Evolutionary conservation across 2,329 filamentous ascomycete genomes (phyloP).

Genomic region (Rhexocercosporidium sp.): DNA sequence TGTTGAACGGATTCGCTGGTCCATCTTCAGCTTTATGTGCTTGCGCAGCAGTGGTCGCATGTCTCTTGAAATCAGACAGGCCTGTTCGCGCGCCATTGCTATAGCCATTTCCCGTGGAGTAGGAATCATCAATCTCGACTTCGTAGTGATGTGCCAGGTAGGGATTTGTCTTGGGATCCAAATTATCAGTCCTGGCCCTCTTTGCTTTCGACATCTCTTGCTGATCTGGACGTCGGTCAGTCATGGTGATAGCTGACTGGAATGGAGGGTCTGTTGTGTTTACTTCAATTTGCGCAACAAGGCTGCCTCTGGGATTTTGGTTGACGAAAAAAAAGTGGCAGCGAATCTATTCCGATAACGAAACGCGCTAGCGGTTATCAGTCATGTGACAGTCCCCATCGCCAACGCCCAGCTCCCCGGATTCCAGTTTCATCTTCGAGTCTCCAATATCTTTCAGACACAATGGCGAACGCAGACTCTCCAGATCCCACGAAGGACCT

Average conservation of each 20-base stretch:
- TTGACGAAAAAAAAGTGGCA: conserved; percentile 13
- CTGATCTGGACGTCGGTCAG: conserved; percentile 60
- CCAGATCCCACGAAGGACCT: conserved; percentile 41
- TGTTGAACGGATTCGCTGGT: conserved; percentile 85
- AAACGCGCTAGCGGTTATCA: conserved; percentile 4
- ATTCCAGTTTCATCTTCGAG: neutral
- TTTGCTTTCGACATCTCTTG: conserved; percentile 53
- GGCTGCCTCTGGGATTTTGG: conserved; percentile 24
- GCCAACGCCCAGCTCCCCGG: neutral
- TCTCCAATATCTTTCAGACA: conserved; percentile 16
- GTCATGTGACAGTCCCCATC: conserved; percentile 4
- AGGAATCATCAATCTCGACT: conserved; percentile 42
- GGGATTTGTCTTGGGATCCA: conserved; percentile 70
- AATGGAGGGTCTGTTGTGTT: conserved; percentile 31
- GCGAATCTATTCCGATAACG: conserved; percentile 12
- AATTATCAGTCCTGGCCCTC: conserved; percentile 46
- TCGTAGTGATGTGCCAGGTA: conserved; percentile 92
- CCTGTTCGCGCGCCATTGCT: conserved; percentile 49
- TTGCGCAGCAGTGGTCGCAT: conserved; percentile 78
- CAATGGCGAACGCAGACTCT: conserved; percentile 42
- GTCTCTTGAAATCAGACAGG: conserved; percentile 73
- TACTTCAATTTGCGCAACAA: conserved; percentile 35
- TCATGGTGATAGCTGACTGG: conserved; percentile 49
- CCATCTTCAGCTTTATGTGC: conserved; percentile 78
- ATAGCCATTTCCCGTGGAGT: conserved; percentile 42